A percentile compares a stretch with the other conserved stretches of the same genome.
phyloP scores from a whole-genome alignment of 805 yeast genomes.

The Pichia pseudocactophila region DNA sequence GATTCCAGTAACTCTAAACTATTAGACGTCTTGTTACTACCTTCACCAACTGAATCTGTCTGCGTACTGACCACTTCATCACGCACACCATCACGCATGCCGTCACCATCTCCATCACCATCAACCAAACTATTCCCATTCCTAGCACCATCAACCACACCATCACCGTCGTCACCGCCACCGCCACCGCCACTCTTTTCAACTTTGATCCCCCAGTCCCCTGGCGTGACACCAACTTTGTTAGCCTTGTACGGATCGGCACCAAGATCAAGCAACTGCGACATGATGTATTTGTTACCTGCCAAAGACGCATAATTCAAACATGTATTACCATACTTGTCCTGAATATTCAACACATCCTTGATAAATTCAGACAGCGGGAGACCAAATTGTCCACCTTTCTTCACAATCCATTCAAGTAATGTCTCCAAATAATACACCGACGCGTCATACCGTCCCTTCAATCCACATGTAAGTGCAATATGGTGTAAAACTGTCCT shows the following conservation, averaged over 20 bases:
- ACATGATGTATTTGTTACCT: conserved; percentile 72
- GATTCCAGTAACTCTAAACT: conserved; percentile 39
- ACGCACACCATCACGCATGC: neutral
- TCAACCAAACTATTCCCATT: no score
- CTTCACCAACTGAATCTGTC: neutral
- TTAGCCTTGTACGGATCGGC: conserved; percentile 76
- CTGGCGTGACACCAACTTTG: conserved; percentile 77
- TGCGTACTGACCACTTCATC: neutral
- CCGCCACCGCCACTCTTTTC: neutral
- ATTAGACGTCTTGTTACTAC: conserved; percentile 1
- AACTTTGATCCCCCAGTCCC: conserved; percentile 70
- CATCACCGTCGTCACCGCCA: neutral
- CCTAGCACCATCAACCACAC: neutral
- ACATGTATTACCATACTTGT: conserved; percentile 90
- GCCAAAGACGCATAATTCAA: conserved; percentile 86
- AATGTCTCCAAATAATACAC: conserved; percentile 65
- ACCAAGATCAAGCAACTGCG: conserved; percentile 76
- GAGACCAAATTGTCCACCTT: conserved; percentile 37
- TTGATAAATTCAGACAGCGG: conserved; percentile 51
- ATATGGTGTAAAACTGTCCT: conserved; percentile 85
- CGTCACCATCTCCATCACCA: no score
- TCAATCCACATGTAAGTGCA: conserved; percentile 67
- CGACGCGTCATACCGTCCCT: conserved; percentile 63
- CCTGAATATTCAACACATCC: conserved; percentile 78
- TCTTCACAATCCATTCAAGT: conserved; percentile 67